Evolutionary conservation across 2,329 filamentous ascomycete genomes (phyloP), one percentile per base, ranked within the genome.

Genomic region (Claviceps monticola): DNA sequence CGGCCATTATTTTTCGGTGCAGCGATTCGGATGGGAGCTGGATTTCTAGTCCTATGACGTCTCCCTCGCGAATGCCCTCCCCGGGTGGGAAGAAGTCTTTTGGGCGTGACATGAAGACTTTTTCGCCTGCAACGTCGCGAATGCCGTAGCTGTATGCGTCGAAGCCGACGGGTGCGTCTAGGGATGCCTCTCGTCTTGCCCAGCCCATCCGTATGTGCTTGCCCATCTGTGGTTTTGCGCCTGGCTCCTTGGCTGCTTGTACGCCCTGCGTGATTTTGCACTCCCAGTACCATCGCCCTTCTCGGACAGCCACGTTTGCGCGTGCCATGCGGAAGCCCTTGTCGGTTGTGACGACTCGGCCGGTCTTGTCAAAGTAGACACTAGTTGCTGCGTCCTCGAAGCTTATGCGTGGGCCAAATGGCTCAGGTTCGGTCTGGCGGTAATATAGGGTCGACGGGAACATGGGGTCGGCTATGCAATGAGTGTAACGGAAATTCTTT

Each of bases 121-220:
- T 91, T 65, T 97, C 89, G 19, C 93, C 93, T 36, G 84, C 79
- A 23, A 90, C 83, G 62, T 98, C 93, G 44, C 90, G 85, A 53
- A 97, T 80, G 46, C 87, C 91, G 64, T 97, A 97, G 63, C 90
- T 95, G 69, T 97, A 96, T 43, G 86, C 86, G 62, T 94, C 88
- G 58, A 88, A 93, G 1, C 88, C 88, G 0, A 93, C 87, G 0
- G 88, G 88, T 1, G 84, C 85, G 66, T 94, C 88, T 1, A 93
- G 70, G 0, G 85, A 86, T 11, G 88, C 86, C 64, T 95, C 88
- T 48, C 88, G 75, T 55, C 88, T 72, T 2, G 86, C 86, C 73
- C 88, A 97, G 3, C 94, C 94, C 64, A 97, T 79, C 7, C 93
- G 85, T 23, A 97, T 83, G 62, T 76, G 86, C 61, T 74, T 76